These are phyloP conservation scores for Cryptosporidium ubiquitum DNA, from an alignment of 169 alveolate species.

Conservation along the genomic window DNA sequence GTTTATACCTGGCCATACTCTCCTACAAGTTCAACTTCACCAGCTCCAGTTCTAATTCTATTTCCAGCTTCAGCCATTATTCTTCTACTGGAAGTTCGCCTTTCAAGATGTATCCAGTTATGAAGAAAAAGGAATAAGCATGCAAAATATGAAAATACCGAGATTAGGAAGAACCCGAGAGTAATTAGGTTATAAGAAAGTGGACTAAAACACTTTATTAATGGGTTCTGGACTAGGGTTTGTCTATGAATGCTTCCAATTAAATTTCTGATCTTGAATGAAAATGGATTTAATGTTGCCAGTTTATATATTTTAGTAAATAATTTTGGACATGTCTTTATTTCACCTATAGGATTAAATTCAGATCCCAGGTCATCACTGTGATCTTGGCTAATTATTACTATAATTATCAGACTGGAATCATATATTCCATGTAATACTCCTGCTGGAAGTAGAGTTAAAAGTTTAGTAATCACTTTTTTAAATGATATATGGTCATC, in stretches of 20 bases:
- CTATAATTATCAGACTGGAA: constrained; percentile 2
- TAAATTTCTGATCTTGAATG: not conserved
- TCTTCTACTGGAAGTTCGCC: constrained; percentile 1
- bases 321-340: not conserved
- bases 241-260: not conserved
- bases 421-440: constrained; percentile 64
- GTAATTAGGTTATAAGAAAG: not conserved
- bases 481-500: not conserved
- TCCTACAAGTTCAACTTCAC: not conserved
- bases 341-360: not conserved
- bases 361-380: not conserved
- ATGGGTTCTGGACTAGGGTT: not conserved
- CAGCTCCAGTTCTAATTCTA: too few relatives aligned
- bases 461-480: not conserved
- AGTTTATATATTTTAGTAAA: not conserved
- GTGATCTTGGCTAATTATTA: not conserved
- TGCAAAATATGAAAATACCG: constrained; percentile 3
- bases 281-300: not conserved
- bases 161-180: not conserved
- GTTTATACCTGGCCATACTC: not conserved
- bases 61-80: not conserved
- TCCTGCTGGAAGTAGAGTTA: constrained; percentile 25
- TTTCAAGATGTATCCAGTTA: constrained; percentile 1
- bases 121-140: constrained; percentile 12
- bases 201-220: not conserved